Evolutionary conservation across 306 rosid genomes (phyloP), one percentile per base, ranked within the genome.

Genomic region (Coriaria nepalensis): DNA sequence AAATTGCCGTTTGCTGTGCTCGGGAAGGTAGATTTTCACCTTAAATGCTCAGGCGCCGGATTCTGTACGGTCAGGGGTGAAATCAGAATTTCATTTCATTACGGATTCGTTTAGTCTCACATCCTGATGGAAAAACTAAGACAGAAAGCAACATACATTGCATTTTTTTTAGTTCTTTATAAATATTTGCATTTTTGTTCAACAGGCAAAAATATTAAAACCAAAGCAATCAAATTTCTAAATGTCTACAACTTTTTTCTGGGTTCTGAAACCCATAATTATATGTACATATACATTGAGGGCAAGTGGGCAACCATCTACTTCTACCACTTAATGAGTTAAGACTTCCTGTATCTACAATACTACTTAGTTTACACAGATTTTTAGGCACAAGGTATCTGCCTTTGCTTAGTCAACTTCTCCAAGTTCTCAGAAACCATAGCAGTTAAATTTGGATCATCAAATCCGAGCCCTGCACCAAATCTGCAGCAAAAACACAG

Each of bases 21-120:
- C 56, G 63, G 4, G 62, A 49, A 6, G 98, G 98, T 6, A 73
- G 67, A 61, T 71, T 92, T 79, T 51, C 35, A 85, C 94, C 6
- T 71, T 90, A 15, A 92, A 92, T 64, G 95, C 93, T 64, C 98
- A 92, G 62, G 87, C 86, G 46, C 95, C 96, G 3, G 94, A 92
- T 71, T 62, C 90, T 6, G 74, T 48, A 5, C 81, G 96, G 96
- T 70, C 73, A 5, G 40, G 33, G 5, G 62, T 85, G 56, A 66
- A 85, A 69, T 68, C 71, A 0, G 78, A 64, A 49, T 79, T 90
- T 65, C 66, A 73, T 29, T 47, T 20, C 40, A 81, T 85, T 50
- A 92, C 94, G 9, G 48, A 71, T 49, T 90, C 95, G 4, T 87
- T 82, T 62, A 66, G 40, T 39, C 79, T 86, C 74, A 68, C 69